Base-by-base conservation (phyloP, 2,329 filamentous ascomycete species). In the Achaetomium macrosporum region DNA sequence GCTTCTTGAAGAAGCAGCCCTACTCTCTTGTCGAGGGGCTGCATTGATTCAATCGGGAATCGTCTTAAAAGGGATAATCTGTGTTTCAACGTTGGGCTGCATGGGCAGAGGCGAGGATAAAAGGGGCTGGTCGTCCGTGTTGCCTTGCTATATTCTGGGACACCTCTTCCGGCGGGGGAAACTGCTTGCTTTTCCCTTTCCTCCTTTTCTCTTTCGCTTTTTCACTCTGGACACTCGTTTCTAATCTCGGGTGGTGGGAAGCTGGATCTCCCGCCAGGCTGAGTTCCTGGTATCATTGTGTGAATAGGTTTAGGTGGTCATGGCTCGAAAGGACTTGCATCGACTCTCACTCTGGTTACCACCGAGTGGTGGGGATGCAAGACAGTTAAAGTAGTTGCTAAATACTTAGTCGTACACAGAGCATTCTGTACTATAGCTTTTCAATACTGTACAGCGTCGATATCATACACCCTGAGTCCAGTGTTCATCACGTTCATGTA, bases 1-100 rank as follows among this genome's bases (percentile, higher is more conserved):
- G 60, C 19, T 61, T 54, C 44, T 9, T 29, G 5, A 58, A 48
- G 51, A 51, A 42, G 13, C 52, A 56, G 46, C 53, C 55, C 13
- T 59, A 59, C 36, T 54, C 47, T 7, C 31, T 59, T 42, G 58
- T 60, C 17, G 58, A 61, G 46, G 59, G 58, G 3, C 25, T 59
- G 30, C 50, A 55, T 19, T 59, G 47, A 57, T 40, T 7, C 10
- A 5, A 6, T 25, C 16, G 13, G 11, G 8, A 13, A 16, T 12
- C n/a, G 20, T 33, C 16, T 17, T 10, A 16, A n/a, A n/a, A n/a
- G 16, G 30, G n/a, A 25, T 7, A 7, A 25, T 25, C 4, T 25
- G 25, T 7, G 7, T 25, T 25, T 25, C 25, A 25, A 25, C 25
- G 4, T 25, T 7, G 25, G 25, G 4, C 25, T 35, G 33, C 10